phyloP scores from a whole-genome alignment of 345 rosid genomes.

The Gossypium raimondii region DNA sequence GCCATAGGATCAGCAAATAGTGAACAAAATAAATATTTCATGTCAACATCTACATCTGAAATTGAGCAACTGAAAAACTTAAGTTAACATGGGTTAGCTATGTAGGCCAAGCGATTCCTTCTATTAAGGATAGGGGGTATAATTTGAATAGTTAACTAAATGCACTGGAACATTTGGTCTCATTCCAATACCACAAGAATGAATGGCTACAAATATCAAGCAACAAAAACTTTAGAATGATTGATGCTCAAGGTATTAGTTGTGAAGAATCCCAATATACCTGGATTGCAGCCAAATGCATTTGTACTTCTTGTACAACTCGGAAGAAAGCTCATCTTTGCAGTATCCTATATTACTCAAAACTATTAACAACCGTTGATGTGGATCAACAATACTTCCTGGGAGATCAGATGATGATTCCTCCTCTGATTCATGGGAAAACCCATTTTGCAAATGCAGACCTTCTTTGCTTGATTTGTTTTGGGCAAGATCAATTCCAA shows the following conservation, averaged over 20 bases:
- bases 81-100: conserved; percentile 11
- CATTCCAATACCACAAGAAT: not conserved
- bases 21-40: not conserved
- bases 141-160: not conserved
- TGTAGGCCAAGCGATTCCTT: not conserved
- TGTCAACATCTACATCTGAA: not conserved
- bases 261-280: conserved; percentile 31
- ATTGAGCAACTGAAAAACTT: not conserved
- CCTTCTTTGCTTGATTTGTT: conserved; percentile 49
- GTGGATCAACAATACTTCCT: conserved; percentile 72
- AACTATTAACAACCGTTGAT: conserved; percentile 68
- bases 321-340: conserved; percentile 83
- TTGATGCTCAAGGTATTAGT: not conserved
- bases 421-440: conserved; percentile 43
- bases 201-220: not conserved
- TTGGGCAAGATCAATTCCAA: conserved; percentile 51
- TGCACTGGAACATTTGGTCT: not conserved
- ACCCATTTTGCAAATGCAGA: conserved; percentile 56
- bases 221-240: not conserved
- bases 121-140: not conserved
- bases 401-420: conserved; percentile 41
- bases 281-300: conserved; percentile 69
- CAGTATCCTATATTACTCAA: conserved; percentile 92
- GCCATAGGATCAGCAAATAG: conserved; percentile 19
- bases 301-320: conserved; percentile 78